Evolutionary conservation across 2,329 filamentous ascomycete genomes (phyloP).

Genomic region (Curvularia sp.): DNA sequence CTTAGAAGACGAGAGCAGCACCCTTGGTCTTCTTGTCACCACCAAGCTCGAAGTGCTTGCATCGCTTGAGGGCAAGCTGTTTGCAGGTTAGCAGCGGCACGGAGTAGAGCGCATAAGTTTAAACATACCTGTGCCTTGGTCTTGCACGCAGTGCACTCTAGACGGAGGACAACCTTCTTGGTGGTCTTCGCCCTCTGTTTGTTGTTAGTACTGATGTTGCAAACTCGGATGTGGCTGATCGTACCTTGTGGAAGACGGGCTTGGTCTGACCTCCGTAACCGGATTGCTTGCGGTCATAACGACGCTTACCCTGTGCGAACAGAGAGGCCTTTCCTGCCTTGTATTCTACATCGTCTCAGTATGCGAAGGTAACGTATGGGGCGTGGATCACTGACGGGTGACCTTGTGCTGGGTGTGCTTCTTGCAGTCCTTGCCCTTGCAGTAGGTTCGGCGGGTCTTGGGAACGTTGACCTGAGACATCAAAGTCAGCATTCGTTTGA

Average conservation of each 20-base stretch:
- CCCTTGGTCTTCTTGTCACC: slow-evolving; percentile 99
- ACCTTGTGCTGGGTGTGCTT: slow-evolving; percentile 52
- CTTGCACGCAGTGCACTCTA: slow-evolving; percentile 98
- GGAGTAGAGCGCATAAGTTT: not conserved
- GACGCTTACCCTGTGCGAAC: slow-evolving; percentile 98
- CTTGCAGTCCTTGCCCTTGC: slow-evolving; percentile 93
- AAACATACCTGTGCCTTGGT: slow-evolving; percentile 43
- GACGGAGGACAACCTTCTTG: slow-evolving; percentile 98
- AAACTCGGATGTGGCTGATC: not conserved
- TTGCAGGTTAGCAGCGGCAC: slow-evolving; percentile 55
- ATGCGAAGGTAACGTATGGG: slow-evolving; percentile 16
- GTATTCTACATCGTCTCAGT: slow-evolving; percentile 66
- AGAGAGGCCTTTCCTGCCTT: slow-evolving; percentile 96
- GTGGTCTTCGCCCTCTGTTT: slow-evolving; percentile 97
- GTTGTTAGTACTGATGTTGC: slow-evolving; percentile 23
- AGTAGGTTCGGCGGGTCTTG: slow-evolving; percentile 97
- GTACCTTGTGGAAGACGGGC: slow-evolving; percentile 92
- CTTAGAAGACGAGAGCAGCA: slow-evolving; percentile 99
- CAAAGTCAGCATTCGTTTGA: slow-evolving; percentile 26
- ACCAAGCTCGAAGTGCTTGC: slow-evolving; percentile 99
- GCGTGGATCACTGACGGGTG: slow-evolving; percentile 43
- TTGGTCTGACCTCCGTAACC: slow-evolving; percentile 99
- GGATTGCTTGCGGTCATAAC: slow-evolving; percentile 89
- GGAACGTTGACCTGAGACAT: slow-evolving; percentile 86
- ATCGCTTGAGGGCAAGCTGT: slow-evolving; percentile 98